Evolutionary conservation across 371 early-diverging fungal species (phyloP).

Genomic region (Apophysomyces variabilis): DNA sequence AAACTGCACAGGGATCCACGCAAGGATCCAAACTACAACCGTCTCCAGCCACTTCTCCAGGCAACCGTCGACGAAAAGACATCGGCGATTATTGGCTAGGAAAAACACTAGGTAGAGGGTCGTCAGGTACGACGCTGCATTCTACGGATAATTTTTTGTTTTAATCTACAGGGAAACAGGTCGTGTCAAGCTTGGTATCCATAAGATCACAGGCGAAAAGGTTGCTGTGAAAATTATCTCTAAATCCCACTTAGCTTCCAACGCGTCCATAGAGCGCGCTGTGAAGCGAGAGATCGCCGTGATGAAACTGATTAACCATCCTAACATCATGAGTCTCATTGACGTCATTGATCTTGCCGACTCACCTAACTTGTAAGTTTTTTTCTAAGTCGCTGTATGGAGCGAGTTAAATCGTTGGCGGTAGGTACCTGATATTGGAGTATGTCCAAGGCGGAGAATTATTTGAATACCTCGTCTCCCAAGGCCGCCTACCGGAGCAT

Average conservation of each 20-base stretch:
- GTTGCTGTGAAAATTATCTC: constrained; percentile 93
- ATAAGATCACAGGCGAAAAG: constrained; percentile 73
- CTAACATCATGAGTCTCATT: constrained; percentile 85
- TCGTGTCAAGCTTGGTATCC: constrained; percentile 79
- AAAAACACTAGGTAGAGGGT: constrained; percentile 82
- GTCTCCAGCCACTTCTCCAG: constrained; percentile 35
- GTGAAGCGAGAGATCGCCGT: constrained; percentile 94
- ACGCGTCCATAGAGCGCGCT: constrained; percentile 72
- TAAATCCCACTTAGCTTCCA: constrained; percentile 63
- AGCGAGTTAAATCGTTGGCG: constrained; percentile 10
- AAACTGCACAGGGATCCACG: constrained; percentile 25
- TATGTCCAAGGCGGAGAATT: constrained; percentile 97
- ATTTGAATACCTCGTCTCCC: constrained; percentile 90
- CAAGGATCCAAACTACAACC: constrained; percentile 26
- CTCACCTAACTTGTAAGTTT: constrained; percentile 72
- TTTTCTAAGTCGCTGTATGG: background rate
- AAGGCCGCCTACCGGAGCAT: constrained; percentile 84
- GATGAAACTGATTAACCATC: constrained; percentile 92
- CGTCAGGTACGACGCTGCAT: constrained; percentile 66
- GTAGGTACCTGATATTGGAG: constrained; percentile 93
- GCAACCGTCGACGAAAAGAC: constrained; percentile 53
- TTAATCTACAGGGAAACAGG: constrained; percentile 44
- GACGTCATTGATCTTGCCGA: constrained; percentile 83
- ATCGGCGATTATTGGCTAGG: constrained; percentile 82
- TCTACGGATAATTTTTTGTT: constrained; percentile 8